These are phyloP conservation scores for Closterium sp. DNA, from an alignment of 139 green algal genomes.

Conservation along the genomic window DNA sequence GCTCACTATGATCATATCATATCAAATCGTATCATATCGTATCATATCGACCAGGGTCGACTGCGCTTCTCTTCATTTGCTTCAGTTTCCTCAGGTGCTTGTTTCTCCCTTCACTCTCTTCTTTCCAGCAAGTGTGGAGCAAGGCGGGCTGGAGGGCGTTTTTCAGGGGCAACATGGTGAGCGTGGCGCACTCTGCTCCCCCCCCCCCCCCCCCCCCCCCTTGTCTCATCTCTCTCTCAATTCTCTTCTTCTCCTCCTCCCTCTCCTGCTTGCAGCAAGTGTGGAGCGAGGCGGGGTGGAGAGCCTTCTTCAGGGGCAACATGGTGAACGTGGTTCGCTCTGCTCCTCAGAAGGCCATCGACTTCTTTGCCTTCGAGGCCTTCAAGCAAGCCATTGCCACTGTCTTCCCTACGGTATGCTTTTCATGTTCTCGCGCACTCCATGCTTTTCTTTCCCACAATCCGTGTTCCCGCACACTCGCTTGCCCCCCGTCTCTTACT, in stretches of 20 bases:
- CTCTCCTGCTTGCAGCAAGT: background rate
- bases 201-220: too few species aligned
- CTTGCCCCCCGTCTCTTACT: too few species aligned
- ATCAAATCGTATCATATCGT: too few species aligned
- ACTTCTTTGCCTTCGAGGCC: constrained; percentile 72
- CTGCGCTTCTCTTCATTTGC: too few species aligned
- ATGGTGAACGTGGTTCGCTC: constrained; percentile 63
- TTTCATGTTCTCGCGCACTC: too few species aligned
- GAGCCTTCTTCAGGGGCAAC: constrained; percentile 63
- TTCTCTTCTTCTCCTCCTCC: background rate
- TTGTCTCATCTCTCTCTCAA: background rate
- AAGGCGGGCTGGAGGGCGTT: constrained; percentile 49
- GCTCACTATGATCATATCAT: too few species aligned
- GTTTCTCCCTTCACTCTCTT: background rate
- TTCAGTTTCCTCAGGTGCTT: too few species aligned
- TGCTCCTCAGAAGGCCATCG: constrained; percentile 72
- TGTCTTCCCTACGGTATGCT: background rate
- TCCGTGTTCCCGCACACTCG: too few species aligned
- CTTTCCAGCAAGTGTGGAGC: background rate
- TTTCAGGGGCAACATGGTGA: background rate
- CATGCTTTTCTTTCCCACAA: too few species aligned
- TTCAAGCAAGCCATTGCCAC: constrained; percentile 21
- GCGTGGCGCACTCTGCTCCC: background rate
- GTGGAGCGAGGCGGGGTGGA: constrained; percentile 51
- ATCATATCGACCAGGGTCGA: too few species aligned